Evolutionary conservation across 352 stramenopile genomes (phyloP).

Genomic region (Globisporangium acanthophoron): DNA sequence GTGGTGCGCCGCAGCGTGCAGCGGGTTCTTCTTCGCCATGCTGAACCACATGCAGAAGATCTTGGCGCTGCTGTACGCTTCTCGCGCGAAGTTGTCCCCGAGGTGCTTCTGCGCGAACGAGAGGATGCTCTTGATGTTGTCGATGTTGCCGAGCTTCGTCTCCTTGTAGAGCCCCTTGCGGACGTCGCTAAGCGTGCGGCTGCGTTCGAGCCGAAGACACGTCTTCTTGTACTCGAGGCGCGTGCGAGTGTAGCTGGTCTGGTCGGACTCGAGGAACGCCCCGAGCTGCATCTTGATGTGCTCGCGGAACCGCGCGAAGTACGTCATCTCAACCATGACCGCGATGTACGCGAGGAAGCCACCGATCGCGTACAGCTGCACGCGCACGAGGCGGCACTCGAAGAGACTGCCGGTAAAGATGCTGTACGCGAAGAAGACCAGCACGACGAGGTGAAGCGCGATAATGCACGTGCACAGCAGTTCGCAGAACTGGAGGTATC

Average conservation of each 20-base stretch:
- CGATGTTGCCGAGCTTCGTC: slow-evolving; percentile 55
- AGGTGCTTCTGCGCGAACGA: slow-evolving; percentile 38
- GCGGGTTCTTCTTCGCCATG: slow-evolving; percentile 74
- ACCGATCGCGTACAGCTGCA: slow-evolving; percentile 37
- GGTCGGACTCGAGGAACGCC: slow-evolving; percentile 74
- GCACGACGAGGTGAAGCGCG: slow-evolving; percentile 39
- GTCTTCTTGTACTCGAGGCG: slow-evolving; percentile 25
- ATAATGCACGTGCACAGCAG: slow-evolving; percentile 54
- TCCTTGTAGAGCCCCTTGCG: slow-evolving; percentile 72
- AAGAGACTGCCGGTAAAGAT: slow-evolving; percentile 67
- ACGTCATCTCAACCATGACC: slow-evolving; percentile 65
- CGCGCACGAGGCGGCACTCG: slow-evolving; percentile 29
- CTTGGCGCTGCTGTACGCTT: slow-evolving; percentile 51
- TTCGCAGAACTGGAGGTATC: slow-evolving; percentile 77
- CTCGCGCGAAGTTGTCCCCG: slow-evolving; percentile 48
- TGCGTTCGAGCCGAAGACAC: slow-evolving; percentile 39
- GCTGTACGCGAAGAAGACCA: slow-evolving; percentile 59
- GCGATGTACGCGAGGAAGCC: slow-evolving; percentile 45
- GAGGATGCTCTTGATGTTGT: slow-evolving; percentile 48
- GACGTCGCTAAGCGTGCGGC: slow-evolving; percentile 41
- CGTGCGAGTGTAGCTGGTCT: slow-evolving; percentile 35
- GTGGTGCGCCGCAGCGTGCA: slow-evolving; percentile 69
- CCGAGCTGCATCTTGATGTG: slow-evolving; percentile 83
- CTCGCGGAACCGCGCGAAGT: slow-evolving; percentile 76
- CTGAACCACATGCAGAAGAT: slow-evolving; percentile 40